Evolutionary conservation across 1,284 basidiomycete species (phyloP), one percentile per base, ranked within the genome.

Genomic region (Cutaneotrichosporon dermatis): DNA sequence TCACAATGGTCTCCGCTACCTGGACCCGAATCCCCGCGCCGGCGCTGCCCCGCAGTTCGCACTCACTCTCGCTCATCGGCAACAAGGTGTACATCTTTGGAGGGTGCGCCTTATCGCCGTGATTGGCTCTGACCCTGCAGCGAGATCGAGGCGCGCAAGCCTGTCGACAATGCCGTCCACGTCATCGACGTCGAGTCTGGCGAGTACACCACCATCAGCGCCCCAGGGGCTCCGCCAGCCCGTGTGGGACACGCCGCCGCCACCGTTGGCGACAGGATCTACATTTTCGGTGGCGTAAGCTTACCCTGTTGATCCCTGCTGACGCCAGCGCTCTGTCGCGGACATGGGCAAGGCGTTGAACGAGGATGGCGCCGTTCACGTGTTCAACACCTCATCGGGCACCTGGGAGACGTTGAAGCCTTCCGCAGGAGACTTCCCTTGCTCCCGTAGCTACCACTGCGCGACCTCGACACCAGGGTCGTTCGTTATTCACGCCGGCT

Each of bases 241-340:
- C 61, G 70, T 10, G 70, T 70, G 1, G 70, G 66, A 4, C 70
- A 72, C 43, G 61, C 62, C 4, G 67, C 64, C 5, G 69, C 59
- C 0, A 60, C 52, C 1, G 54, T 70, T 37, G 53, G 60, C 12
- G 51, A 41, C 3, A 52, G 56, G 15, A 67, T 72, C 48, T 70
- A 69, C 60, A 44, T 69, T 13, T 72, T 72, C 52, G 65, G 70
- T 5, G 70, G 70, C 5, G 69, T 72, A 34, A 55, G 69, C 12
- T 66, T 10, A 5, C 39, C 11, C 11, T 10, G 50, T 10, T 37
- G 34, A 7, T 13, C 10, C 34, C 7, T 9, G 52, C 50, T 43
- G 35, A 55, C 52, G 13, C 5, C 45, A 70, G 69, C 65, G 68
- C 49, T 66, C 64, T 8, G 69, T 66, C 2, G 55, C 64, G 5